phyloP scores from a whole-genome alignment of 371 early-diverging fungal genomes.

The Gilbertella persicaria region DNA sequence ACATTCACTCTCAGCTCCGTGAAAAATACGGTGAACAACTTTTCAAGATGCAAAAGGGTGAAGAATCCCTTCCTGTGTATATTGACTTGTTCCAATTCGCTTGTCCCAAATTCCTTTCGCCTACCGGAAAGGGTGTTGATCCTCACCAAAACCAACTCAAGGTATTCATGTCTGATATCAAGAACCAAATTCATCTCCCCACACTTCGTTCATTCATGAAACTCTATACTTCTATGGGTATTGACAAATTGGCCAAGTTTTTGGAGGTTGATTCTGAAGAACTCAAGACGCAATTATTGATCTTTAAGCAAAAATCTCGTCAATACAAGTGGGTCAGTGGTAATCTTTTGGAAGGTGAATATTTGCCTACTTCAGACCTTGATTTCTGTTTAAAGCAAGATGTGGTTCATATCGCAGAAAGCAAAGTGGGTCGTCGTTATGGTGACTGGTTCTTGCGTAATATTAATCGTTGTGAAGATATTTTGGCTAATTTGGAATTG shows the following conservation, averaged over 20 bases:
- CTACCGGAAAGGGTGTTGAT: constrained; percentile 66
- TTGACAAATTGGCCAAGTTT: constrained; percentile 88
- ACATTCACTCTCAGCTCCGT: constrained; percentile 81
- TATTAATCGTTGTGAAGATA: constrained; percentile 82
- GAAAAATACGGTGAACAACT: constrained; percentile 94
- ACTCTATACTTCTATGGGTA: constrained; percentile 89
- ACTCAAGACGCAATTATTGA: constrained; percentile 80
- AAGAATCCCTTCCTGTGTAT: constrained; percentile 76
- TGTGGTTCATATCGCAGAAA: constrained; percentile 92
- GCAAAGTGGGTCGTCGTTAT: constrained; percentile 89
- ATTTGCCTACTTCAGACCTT: constrained; percentile 78
- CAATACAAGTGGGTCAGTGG: constrained; percentile 81
- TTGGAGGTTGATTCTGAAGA: constrained; percentile 82
- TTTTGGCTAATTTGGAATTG: constrained; percentile 53
- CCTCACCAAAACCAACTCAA: constrained; percentile 79
- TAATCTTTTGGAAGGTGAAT: constrained; percentile 80
- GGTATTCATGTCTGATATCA: constrained; percentile 84
- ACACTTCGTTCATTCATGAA: constrained; percentile 92
- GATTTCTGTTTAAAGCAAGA: constrained; percentile 93
- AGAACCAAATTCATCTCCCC: constrained; percentile 83
- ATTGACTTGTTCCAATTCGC: constrained; percentile 91
- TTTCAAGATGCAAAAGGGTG: constrained; percentile 84
- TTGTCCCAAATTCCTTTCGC: constrained; percentile 94
- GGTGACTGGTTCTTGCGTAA: constrained; percentile 96
- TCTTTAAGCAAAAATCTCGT: constrained; percentile 91